A percentile compares a stretch with the other conserved stretches of the same genome.
These are phyloP conservation scores for Bipolaris oryzae DNA, from an alignment of 2,329 filamentous ascomycete species.

Conservation along the genomic window DNA sequence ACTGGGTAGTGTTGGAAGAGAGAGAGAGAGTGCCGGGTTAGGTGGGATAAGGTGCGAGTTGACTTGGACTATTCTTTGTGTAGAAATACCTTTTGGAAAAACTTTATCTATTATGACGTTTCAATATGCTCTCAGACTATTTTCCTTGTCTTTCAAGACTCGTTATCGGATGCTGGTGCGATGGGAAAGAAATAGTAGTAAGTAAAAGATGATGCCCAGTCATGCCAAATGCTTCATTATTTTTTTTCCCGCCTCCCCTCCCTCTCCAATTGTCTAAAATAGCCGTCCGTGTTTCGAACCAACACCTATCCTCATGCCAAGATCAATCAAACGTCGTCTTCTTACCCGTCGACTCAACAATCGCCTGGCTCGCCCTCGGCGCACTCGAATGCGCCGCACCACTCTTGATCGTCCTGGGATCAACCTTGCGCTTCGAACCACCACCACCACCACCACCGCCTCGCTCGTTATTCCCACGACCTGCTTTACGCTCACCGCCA, in stretches of 20 bases:
- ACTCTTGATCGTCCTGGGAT: constrained; percentile 53
- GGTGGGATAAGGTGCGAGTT: neutral
- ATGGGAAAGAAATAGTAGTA: too few species aligned
- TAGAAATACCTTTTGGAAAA: too few species aligned
- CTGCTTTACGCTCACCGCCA: constrained; percentile 36
- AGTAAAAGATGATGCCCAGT: too few species aligned
- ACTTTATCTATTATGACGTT: too few species aligned
- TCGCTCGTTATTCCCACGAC: constrained; percentile 37
- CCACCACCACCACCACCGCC: constrained; percentile 38
- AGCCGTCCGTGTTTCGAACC: neutral
- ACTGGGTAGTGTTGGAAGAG: neutral
- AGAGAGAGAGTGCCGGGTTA: too few species aligned
- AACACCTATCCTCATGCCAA: neutral
- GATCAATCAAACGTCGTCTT: constrained; percentile 78
- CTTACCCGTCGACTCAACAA: constrained; percentile 78
- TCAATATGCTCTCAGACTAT: too few species aligned
- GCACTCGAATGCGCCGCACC: constrained; percentile 54
- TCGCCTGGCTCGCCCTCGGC: constrained; percentile 74
- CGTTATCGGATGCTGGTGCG: too few species aligned
- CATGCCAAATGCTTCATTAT: neutral
- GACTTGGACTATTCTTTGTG: too few species aligned
- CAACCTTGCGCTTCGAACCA: constrained; percentile 47
- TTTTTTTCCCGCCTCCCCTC: neutral
- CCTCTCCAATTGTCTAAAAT: constrained; percentile 52
- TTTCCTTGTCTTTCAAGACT: too few species aligned